Evolutionary conservation across 2,329 filamentous ascomycete species (phyloP), one percentile per base, ranked within the genome.

Genomic region (Pestalotiopsis sp.): DNA sequence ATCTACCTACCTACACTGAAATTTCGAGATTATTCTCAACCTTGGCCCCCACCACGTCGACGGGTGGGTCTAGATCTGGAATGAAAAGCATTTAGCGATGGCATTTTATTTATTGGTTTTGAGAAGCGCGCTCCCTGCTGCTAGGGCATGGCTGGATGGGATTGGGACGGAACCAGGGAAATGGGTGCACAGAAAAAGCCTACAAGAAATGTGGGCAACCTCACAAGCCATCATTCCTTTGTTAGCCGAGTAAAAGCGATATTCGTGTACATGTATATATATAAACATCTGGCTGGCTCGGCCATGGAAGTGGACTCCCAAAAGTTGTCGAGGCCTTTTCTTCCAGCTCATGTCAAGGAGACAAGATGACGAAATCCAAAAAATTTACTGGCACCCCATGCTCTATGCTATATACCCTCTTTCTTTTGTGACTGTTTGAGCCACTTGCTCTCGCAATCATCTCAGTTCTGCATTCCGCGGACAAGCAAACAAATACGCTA

Each of bases 1-100:
- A 69, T 61, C 14, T 17, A 31, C 20, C 45, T 23, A n/a, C 31
- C 17, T 6, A 52, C 45, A 52, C 45, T 52, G 14, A 52, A 27
- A 59, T 59, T 59, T 27, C 57, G 23, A 59, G 57, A 4, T 59
- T 23, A 23, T 58, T 58, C 20, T 59, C 57, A 25, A 59, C 57
- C 57, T 27, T 59, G 31, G 7, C 23, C 27, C 23, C 27, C 57
- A 17, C 11, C 27, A 52, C 38, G 25, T 39, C 59, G 12, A 45
- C 38, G 14, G 39, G 61, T 11, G 14, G 23, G 61, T 4, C 25
- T 64, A 64, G 61, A 64, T 64, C 61, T 64, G 61, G 41, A 12
- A 45, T 39, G 61, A 64, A 49, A 64, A 64, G 61, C 61, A 49
- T 64, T 64, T 64, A 64, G 61, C 61, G 59, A 62, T 70, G 41